A percentile compares a stretch with the other conserved stretches of the same genome.
These are phyloP conservation scores for Cnidoscolus chayamansa DNA, from an alignment of 441 rosid genomes.

Conservation along the genomic window DNA sequence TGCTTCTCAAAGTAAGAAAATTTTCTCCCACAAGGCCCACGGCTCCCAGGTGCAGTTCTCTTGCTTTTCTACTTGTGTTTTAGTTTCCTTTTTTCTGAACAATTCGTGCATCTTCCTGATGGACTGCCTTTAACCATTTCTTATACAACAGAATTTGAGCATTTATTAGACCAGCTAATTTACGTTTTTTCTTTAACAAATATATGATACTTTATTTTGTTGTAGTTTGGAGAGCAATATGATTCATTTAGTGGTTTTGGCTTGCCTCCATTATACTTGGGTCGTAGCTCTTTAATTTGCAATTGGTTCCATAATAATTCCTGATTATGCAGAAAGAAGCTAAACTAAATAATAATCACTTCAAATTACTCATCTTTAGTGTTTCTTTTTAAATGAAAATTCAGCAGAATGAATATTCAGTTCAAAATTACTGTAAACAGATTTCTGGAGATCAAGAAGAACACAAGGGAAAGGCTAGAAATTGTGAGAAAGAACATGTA, in stretches of 20 bases:
- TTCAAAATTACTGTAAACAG: slow-evolving; percentile 39
- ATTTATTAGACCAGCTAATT: neutral
- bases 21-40: slow-evolving; percentile 37
- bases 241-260: neutral
- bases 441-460: slow-evolving; percentile 37
- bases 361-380: slow-evolving; percentile 8
- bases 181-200: neutral
- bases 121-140: slow-evolving; percentile 9
- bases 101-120: slow-evolving; percentile 8
- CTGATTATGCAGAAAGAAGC: neutral
- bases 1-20: slow-evolving; percentile 50
- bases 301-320: neutral
- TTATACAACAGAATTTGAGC: neutral
- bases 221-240: neutral
- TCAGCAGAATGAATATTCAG: slow-evolving; percentile 18
- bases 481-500: slow-evolving; percentile 31
- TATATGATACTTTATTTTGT: neutral
- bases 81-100: slow-evolving; percentile 12
- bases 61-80: slow-evolving; percentile 9
- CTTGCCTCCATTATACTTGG: neutral
- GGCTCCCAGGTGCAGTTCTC: slow-evolving; percentile 52
- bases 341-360: neutral
- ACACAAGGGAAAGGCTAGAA: slow-evolving; percentile 31
- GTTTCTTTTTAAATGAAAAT: slow-evolving; percentile 9
- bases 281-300: neutral